These are phyloP conservation scores for Rhizoclosmatium sp. DNA, from an alignment of 192 early-diverging fungal genomes.

Conservation along the genomic window DNA sequence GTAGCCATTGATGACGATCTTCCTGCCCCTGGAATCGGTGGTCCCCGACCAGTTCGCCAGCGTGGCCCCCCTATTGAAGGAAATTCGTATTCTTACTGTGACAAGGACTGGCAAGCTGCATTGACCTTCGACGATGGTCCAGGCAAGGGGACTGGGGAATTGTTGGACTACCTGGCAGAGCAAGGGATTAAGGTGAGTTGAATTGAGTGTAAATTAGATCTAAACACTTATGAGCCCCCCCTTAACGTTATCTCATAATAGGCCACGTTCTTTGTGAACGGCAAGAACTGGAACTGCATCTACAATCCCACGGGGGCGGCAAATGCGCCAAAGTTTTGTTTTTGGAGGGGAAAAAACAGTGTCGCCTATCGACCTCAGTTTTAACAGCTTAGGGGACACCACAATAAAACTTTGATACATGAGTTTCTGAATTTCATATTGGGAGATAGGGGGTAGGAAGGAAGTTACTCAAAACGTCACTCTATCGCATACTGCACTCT, in stretches of 20 bases:
- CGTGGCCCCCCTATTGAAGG: not conserved
- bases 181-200: constrained; percentile 49
- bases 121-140: constrained; percentile 77
- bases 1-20: not conserved
- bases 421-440: too few species aligned
- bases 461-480: too few species aligned
- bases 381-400: too few species aligned
- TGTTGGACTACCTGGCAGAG: constrained; percentile 55
- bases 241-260: not conserved
- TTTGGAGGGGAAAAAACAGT: too few species aligned
- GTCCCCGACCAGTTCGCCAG: not conserved
- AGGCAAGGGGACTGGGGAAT: constrained; percentile 49
- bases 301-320: too few species aligned
- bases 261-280: constrained; percentile 71
- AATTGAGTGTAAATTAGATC: not conserved
- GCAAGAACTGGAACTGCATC: constrained; percentile 57
- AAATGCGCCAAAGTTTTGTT: too few species aligned
- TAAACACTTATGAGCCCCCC: too few species aligned
- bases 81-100: not conserved
- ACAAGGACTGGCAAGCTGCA: constrained; percentile 13
- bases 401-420: too few species aligned
- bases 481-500: too few species aligned
- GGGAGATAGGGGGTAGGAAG: too few species aligned
- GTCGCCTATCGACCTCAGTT: too few species aligned
- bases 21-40: not conserved